These are phyloP conservation scores for Coelastrella sp. DNA, from an alignment of 139 green algal genomes.

Conservation along the genomic window DNA sequence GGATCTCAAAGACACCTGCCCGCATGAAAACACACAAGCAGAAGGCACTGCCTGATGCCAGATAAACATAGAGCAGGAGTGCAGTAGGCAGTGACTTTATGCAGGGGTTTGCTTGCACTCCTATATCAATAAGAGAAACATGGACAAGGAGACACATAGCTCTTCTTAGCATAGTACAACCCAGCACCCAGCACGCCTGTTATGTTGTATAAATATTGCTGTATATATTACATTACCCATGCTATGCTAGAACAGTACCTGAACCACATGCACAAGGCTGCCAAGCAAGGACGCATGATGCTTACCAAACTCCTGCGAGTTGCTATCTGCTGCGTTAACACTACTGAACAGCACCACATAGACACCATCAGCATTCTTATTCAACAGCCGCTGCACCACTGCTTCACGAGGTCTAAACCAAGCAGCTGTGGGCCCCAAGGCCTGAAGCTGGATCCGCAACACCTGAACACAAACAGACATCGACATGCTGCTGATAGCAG, in stretches of 20 bases:
- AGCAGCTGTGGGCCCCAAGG: conserved; percentile 37
- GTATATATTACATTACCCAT: too few relatives aligned
- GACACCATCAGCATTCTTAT: conserved; percentile 51
- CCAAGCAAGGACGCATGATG: neutral
- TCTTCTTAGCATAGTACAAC: too few relatives aligned
- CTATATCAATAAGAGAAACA: too few relatives aligned
- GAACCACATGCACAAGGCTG: neutral
- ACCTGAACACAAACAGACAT: conserved; percentile 45
- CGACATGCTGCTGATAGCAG: neutral
- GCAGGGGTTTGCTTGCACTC: too few relatives aligned
- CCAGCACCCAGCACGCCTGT: too few relatives aligned
- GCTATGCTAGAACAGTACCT: too few relatives aligned
- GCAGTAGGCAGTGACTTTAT: too few relatives aligned
- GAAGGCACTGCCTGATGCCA: too few relatives aligned
- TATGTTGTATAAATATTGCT: too few relatives aligned
- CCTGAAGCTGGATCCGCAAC: conserved; percentile 59
- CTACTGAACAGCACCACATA: conserved; percentile 45
- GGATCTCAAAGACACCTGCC: conserved; percentile 40
- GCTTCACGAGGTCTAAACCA: conserved; percentile 45
- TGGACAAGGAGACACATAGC: too few relatives aligned
- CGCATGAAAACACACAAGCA: neutral
- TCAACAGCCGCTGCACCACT: conserved; percentile 44
- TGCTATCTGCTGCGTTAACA: conserved; percentile 6
- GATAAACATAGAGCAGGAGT: too few relatives aligned
- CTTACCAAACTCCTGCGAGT: neutral